Evolutionary conservation across 164 flowering plant species (phyloP), one percentile per base, ranked within the genome.

Genomic region (Magnolia sinica): DNA sequence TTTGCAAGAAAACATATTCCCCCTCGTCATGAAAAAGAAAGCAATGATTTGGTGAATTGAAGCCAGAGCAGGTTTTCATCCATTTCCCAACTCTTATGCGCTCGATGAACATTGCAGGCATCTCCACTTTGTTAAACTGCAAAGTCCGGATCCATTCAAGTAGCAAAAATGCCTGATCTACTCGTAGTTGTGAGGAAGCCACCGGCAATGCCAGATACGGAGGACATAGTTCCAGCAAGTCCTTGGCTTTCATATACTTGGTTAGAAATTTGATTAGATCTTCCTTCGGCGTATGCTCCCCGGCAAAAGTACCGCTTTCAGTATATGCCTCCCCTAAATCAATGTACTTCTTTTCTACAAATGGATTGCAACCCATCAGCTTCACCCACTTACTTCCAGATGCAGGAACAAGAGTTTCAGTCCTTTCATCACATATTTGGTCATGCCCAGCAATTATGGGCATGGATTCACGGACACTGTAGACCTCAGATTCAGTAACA

Each of bases 381-480:
- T 71, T 63, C 10, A 77, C 84, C 95, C 93, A 91, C n/a, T 81
- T 85, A 78, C 92, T 90, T 63, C 82, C 90, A 67, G 76, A 81
- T 10, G 91, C 87, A 59, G 95, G 91, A 11, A 91, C 88, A 73
- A 88, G 87, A 81, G 88, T 81, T 22, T 19, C 22, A 61, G 2
- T 4, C 20, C 65, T 61, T 11, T 16, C 20, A 4, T 3, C 8
- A 61, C 20, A 18, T 61, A 61, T 20, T 18, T 61, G 19, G 65
- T 88, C 88, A 76, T 84, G 84, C 20, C 72, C 85, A 76, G 85
- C 83, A 1, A 88, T 79, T 1, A 88, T 76, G 14, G 90, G 91
- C 85, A 87, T 79, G 4, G 5, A 49, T 23, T 69, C 9, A 74
- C 88, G 87, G 6, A 0, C 11, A 55, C 8, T n/a, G 77, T 78